phyloP scores from a whole-genome alignment of 2,329 filamentous ascomycete species.

The Colletotrichum melonis region DNA sequence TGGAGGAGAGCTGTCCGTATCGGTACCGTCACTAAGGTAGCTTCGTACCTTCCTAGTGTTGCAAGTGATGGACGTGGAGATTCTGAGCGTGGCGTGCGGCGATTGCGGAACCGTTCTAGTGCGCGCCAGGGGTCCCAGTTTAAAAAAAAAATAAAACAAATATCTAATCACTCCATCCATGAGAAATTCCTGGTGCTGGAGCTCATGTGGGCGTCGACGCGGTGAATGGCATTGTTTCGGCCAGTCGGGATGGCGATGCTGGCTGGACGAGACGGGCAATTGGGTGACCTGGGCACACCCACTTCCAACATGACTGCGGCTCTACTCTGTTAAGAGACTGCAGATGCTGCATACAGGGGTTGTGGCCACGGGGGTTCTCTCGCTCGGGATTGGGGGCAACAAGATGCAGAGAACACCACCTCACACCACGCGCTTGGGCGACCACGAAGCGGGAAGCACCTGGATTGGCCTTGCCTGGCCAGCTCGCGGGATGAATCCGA shows the following conservation, averaged over 20 bases:
- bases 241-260: conserved; percentile 23
- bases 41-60: conserved; percentile 17
- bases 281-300: conserved; percentile 23
- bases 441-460: background rate
- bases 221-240: conserved; percentile 32
- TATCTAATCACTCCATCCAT: background rate
- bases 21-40: conserved; percentile 1
- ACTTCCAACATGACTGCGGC: background rate
- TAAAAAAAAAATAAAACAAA: background rate
- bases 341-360: conserved; percentile 19
- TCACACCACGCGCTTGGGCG: conserved; percentile 1
- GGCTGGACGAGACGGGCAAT: conserved; percentile 18
- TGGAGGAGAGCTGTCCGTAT: conserved; percentile 12
- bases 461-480: background rate
- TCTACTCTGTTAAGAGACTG: background rate
- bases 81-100: conserved; percentile 22
- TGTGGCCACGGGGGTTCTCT: background rate
- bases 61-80: conserved; percentile 28
- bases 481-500: background rate
- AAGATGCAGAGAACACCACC: background rate
- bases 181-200: conserved; percentile 4
- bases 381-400: conserved; percentile 10
- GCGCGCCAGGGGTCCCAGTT: conserved; percentile 7
- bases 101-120: conserved; percentile 21
- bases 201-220: conserved; percentile 23